phyloP scores from a whole-genome alignment of 495 filamentous ascomycete species.

The Pyronema omphalodes region DNA sequence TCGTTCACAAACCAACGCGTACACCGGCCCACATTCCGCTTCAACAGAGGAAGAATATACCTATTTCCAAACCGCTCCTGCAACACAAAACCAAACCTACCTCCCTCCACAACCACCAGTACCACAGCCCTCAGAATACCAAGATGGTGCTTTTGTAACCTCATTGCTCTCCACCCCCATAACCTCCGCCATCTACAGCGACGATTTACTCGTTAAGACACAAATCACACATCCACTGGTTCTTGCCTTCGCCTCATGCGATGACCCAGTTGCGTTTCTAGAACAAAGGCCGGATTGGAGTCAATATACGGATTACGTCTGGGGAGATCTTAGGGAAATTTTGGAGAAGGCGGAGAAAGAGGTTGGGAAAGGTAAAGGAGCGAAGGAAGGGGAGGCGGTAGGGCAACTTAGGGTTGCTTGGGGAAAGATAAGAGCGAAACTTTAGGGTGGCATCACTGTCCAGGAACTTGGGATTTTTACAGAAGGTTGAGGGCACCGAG shows the following conservation, averaged over 20 bases:
- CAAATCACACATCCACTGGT: constrained; percentile 4
- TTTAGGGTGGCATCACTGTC: neutral
- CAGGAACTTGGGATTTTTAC: no score
- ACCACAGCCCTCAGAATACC: neutral
- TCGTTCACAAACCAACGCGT: neutral
- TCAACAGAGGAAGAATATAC: neutral
- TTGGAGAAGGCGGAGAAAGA: constrained; percentile 45
- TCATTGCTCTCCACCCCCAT: constrained; percentile 16
- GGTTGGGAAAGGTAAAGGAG: constrained; percentile 27
- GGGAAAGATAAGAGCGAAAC: constrained; percentile 27
- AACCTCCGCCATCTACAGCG: constrained; percentile 3
- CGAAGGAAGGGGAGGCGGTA: constrained; percentile 27
- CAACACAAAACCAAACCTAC: no score
- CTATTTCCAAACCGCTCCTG: neutral
- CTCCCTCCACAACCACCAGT: no score
- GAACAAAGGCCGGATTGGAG: constrained; percentile 29
- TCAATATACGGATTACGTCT: constrained; percentile 47
- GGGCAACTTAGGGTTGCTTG: constrained; percentile 35
- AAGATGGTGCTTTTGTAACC: constrained; percentile 13
- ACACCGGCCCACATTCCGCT: no score
- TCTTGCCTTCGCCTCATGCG: constrained; percentile 7
- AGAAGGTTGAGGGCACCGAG: no score
- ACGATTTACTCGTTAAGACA: constrained; percentile 2
- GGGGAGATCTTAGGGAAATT: constrained; percentile 50
- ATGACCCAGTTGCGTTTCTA: constrained; percentile 29